phyloP scores from a whole-genome alignment of 2,329 filamentous ascomycete species.

The Lojkania enalia region DNA sequence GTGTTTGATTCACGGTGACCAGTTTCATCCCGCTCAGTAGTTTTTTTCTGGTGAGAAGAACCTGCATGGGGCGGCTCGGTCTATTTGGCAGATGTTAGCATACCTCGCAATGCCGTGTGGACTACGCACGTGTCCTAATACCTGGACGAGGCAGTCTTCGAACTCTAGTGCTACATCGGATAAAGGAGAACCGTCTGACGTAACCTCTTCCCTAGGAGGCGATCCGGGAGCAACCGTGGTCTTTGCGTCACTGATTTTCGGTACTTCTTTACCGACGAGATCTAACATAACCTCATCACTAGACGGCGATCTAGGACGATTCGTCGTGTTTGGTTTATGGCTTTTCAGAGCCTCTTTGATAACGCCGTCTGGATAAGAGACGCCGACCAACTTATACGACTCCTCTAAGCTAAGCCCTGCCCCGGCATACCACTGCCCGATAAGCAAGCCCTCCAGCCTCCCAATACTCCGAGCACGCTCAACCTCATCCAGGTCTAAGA shows the following conservation, averaged over 20 bases:
- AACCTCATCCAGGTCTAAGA: neutral
- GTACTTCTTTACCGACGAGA: too few relatives aligned
- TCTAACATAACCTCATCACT: constrained; percentile 1
- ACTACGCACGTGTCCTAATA: neutral
- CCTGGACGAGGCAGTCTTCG: neutral
- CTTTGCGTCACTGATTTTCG: too few relatives aligned
- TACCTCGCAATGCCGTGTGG: neutral
- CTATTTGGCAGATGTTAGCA: neutral
- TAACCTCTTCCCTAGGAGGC: too few relatives aligned
- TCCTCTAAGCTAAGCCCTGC: constrained; percentile 12
- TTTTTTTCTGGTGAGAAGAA: neutral
- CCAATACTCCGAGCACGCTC: constrained; percentile 10
- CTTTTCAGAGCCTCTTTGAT: neutral
- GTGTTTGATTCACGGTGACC: neutral
- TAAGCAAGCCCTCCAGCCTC: constrained; percentile 16
- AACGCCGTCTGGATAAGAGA: constrained; percentile 3
- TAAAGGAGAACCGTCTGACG: constrained; percentile 2
- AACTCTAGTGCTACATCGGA: constrained; percentile 7
- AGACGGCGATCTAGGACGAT: neutral
- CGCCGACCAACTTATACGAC: constrained; percentile 11
- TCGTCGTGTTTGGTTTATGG: neutral
- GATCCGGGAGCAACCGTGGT: too few relatives aligned
- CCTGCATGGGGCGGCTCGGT: neutral
- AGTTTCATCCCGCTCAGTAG: neutral
- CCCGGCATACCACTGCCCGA: constrained; percentile 9